These are phyloP conservation scores for Fragaria vesca DNA, from an alignment of 306 rosid genomes.

Conservation along the genomic window DNA sequence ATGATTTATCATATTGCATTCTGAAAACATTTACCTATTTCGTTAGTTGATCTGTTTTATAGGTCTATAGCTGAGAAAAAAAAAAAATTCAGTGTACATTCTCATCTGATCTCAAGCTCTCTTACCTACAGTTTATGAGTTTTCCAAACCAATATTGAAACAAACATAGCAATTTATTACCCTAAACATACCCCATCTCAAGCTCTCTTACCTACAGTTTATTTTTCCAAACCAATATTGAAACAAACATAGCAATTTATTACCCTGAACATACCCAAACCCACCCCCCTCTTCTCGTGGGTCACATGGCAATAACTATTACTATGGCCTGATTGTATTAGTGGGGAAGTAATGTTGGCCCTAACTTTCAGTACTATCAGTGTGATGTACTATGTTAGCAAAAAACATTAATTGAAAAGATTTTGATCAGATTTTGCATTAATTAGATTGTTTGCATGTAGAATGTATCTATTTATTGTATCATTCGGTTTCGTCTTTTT, in stretches of 20 bases:
- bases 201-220: background rate
- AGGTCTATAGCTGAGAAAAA: background rate
- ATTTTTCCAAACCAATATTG: background rate
- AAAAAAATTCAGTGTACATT: background rate
- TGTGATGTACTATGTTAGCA: background rate
- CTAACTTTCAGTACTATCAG: background rate
- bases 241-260: too few relatives aligned
- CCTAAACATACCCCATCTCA: background rate
- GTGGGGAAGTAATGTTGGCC: background rate
- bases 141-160: background rate
- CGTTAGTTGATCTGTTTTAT: background rate
- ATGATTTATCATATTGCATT: background rate
- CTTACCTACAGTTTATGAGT: background rate
- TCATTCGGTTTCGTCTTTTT: background rate
- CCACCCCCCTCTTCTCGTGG: background rate
- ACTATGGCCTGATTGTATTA: background rate
- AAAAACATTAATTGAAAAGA: background rate
- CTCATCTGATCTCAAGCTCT: background rate
- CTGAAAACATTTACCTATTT: background rate
- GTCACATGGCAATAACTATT: too few relatives aligned
- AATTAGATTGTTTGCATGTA: background rate
- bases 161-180: too few relatives aligned
- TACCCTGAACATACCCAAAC: too few relatives aligned
- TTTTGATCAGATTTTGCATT: background rate
- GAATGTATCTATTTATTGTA: background rate